A percentile compares a stretch with the other conserved stretches of the same genome.
Evolutionary conservation across 495 filamentous ascomycete genomes (phyloP).

Genomic region (Penicillium crystallinum): DNA sequence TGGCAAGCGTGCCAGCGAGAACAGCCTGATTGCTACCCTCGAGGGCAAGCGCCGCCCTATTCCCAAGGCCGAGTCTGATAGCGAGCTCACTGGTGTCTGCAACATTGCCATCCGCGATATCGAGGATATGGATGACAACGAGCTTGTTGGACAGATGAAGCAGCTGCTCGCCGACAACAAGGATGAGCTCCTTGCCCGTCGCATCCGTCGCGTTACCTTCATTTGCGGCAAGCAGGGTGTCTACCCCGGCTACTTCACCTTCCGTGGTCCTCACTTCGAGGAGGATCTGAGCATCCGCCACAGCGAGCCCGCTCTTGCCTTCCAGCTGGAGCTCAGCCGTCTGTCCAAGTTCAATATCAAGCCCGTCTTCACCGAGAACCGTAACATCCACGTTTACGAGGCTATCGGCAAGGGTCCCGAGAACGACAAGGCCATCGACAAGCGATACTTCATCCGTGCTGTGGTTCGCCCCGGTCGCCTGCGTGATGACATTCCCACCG

Average conservation of each 20-base stretch:
- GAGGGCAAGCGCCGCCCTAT: constrained; percentile 63
- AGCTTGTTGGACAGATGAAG: constrained; percentile 70
- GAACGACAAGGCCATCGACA: constrained; percentile 66
- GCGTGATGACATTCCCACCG: constrained; percentile 93
- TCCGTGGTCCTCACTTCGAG: constrained; percentile 82
- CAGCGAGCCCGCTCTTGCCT: constrained; percentile 90
- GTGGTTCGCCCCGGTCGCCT: constrained; percentile 89
- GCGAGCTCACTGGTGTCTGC: constrained; percentile 82
- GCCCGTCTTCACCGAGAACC: constrained; percentile 97
- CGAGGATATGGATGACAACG: constrained; percentile 77
- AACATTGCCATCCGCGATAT: constrained; percentile 90
- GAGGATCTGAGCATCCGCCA: constrained; percentile 97
- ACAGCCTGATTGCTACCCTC: constrained; percentile 65
- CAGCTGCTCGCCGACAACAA: constrained; percentile 74
- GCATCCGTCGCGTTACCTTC: constrained; percentile 87
- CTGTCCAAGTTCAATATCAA: constrained; percentile 96
- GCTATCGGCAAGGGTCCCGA: constrained; percentile 89
- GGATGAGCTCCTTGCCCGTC: constrained; percentile 72
- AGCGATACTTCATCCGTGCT: constrained; percentile 95
- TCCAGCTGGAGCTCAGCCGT: constrained; percentile 93
- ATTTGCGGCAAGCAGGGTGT: constrained; percentile 93
- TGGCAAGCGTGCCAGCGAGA: constrained; percentile 30
- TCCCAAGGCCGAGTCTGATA: constrained; percentile 49
- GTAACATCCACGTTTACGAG: constrained; percentile 98
- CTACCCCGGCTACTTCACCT: constrained; percentile 96